Evolutionary conservation across 495 filamentous ascomycete species (phyloP), one percentile per base, ranked within the genome.

Genomic region (Podospora bellae-mahoneyi): DNA sequence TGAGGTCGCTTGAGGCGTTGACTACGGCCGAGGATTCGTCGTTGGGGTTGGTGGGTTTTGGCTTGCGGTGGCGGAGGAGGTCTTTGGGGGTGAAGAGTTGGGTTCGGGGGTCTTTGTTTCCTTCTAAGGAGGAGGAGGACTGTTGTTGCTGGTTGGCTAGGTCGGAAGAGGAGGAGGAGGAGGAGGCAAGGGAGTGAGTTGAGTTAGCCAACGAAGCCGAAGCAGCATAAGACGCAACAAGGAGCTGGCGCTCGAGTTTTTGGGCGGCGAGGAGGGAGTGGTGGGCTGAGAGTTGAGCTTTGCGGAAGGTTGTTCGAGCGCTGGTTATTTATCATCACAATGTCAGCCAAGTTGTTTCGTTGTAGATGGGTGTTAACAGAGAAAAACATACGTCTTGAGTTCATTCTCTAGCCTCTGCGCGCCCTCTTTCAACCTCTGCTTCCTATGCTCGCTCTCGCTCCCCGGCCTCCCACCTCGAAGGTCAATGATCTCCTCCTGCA

Each of bases 271-370:
- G 87, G 23, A 93, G 84, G 81, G 88, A 91, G 62, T 87, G 86
- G 74, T 92, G 94, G 27, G 95, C 93, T 63, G 87, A 81, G 65
- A 97, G 82, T 73, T 96, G 92, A 28, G 94, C 94, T 74, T 86
- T 90, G 67, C 95, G 91, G 78, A 95, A 98, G 59, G 90, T 85
- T 27, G 79, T 81, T 64, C 91, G 87, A 55, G 87, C 89, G 66
- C 92, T 95, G 55, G 62, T 23, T 23, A 23, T 23, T 23, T 23
- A 23, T 23, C 23, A 23, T 23, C 23, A 23, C 23, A 23, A 23
- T 23, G 23, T 23, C 23, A 23, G 23, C 23, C 23, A 1, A 23
- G 1, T 23, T 23, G 23, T 23, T 23, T 23, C 23, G 23, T 23
- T 23, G 23, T 2, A 23, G 23, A 23, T 23, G 23, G 23, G 23